These are phyloP conservation scores for Colletotrichum sp. DNA, from an alignment of 2,329 filamentous ascomycete species.

Conservation along the genomic window DNA sequence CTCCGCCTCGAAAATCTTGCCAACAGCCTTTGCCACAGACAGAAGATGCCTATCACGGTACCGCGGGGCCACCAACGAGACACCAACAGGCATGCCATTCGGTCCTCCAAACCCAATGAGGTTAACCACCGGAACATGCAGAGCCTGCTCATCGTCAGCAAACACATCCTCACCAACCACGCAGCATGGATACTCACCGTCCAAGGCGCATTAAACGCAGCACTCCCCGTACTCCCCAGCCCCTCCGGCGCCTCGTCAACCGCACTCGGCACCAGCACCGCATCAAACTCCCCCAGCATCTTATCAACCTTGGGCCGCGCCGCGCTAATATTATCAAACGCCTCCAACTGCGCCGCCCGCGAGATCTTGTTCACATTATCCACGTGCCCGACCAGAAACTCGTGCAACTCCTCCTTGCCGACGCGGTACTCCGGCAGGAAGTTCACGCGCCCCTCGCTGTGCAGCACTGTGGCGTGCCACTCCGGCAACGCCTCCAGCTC, in stretches of 20 bases:
- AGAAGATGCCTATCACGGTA: conserved; percentile 52
- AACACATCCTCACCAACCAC: neutral
- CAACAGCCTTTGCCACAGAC: conserved; percentile 42
- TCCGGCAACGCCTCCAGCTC: conserved; percentile 52
- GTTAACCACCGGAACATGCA: conserved; percentile 69
- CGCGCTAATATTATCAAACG: conserved; percentile 55
- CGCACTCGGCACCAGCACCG: conserved; percentile 61
- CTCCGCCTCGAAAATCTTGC: conserved; percentile 34
- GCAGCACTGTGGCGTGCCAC: conserved; percentile 58
- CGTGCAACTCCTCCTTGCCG: conserved; percentile 50
- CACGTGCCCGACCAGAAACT: conserved; percentile 52
- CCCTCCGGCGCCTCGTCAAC: conserved; percentile 62
- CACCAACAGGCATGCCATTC: conserved; percentile 61
- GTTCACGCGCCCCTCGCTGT: conserved; percentile 54
- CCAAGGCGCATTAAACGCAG: conserved; percentile 56
- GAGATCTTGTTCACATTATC: conserved; percentile 50
- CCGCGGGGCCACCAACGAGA: conserved; percentile 55
- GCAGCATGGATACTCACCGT: conserved; percentile 45
- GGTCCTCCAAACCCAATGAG: conserved; percentile 64
- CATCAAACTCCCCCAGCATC: conserved; percentile 52
- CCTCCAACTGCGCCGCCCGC: conserved; percentile 52
- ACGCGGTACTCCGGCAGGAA: conserved; percentile 60
- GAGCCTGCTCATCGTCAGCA: conserved; percentile 40
- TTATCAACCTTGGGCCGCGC: conserved; percentile 56
- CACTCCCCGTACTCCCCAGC: conserved; percentile 55